These are phyloP conservation scores for Umbilicaria muhlenbergii DNA, from an alignment of 495 filamentous ascomycete genomes.

Conservation along the genomic window DNA sequence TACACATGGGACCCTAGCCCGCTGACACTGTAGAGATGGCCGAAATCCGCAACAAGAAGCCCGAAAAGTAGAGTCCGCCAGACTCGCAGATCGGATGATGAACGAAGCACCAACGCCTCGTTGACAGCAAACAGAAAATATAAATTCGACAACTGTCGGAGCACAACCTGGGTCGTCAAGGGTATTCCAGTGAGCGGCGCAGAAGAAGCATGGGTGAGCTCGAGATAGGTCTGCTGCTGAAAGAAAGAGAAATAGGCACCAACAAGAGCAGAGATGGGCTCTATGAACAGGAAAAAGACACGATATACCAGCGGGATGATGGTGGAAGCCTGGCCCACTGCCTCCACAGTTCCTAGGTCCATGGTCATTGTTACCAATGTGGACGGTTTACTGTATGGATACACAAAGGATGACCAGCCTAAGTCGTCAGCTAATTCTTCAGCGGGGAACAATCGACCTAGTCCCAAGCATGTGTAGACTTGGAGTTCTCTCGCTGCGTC, in stretches of 20 bases:
- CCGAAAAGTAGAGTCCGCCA: slow-evolving; percentile 47
- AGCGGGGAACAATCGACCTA: not conserved
- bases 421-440: not conserved
- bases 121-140: slow-evolving; percentile 44
- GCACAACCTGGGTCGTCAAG: slow-evolving; percentile 30
- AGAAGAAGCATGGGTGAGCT: slow-evolving; percentile 34
- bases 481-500: too few relatives aligned
- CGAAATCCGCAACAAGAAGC: slow-evolving; percentile 49
- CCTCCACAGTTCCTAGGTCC: too few relatives aligned
- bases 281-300: slow-evolving; percentile 49
- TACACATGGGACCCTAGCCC: slow-evolving; percentile 35
- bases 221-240: slow-evolving; percentile 40
- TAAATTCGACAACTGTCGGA: slow-evolving; percentile 16
- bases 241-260: slow-evolving; percentile 50
- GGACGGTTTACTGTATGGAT: too few relatives aligned
- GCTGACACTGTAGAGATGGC: slow-evolving; percentile 44
- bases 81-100: slow-evolving; percentile 42
- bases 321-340: too few relatives aligned
- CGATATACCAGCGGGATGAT: slow-evolving; percentile 33
- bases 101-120: slow-evolving; percentile 51
- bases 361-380: too few relatives aligned
- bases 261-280: slow-evolving; percentile 46
- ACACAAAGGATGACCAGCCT: not conserved
- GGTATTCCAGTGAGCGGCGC: slow-evolving; percentile 21
- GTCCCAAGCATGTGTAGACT: too few relatives aligned